A percentile compares a stretch with the other conserved stretches of the same genome.
Evolutionary conservation across 164 flowering plant species (phyloP).

Genomic region (Dillenia suffruticosa): DNA sequence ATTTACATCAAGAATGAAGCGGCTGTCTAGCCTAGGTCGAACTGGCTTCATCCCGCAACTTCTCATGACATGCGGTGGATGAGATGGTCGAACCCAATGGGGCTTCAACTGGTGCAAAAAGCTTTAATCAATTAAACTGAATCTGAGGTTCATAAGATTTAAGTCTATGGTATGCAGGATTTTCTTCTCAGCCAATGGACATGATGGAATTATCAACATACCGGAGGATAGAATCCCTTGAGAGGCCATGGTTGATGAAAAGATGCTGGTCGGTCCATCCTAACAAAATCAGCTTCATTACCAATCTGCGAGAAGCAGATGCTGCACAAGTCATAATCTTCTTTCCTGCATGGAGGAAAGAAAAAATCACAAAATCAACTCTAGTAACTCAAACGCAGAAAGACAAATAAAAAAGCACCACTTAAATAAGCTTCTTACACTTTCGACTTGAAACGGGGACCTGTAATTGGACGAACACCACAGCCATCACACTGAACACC

Average conservation of each 20-base stretch:
- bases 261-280: constrained; percentile 53
- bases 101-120: constrained; percentile 13
- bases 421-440: constrained; percentile 50
- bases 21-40: constrained; percentile 47
- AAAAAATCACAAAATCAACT: not conserved
- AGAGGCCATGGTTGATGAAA: constrained; percentile 17
- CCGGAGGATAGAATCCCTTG: constrained; percentile 20
- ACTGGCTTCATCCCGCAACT: constrained; percentile 15
- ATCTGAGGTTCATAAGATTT: no score
- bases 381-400: not conserved
- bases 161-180: no score
- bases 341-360: constrained; percentile 44
- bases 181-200: not conserved
- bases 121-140: not conserved
- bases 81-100: constrained; percentile 10
- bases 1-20: constrained; percentile 67
- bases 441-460: constrained; percentile 86
- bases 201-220: constrained; percentile 8
- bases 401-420: not conserved
- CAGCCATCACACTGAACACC: constrained; percentile 90
- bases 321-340: constrained; percentile 79
- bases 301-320: constrained; percentile 66
- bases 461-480: constrained; percentile 79
- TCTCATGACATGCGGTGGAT: constrained; percentile 12
- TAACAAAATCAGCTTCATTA: constrained; percentile 54